Evolutionary conservation across 2,329 filamentous ascomycete genomes (phyloP).

Genomic region (Orbilia quercus): DNA sequence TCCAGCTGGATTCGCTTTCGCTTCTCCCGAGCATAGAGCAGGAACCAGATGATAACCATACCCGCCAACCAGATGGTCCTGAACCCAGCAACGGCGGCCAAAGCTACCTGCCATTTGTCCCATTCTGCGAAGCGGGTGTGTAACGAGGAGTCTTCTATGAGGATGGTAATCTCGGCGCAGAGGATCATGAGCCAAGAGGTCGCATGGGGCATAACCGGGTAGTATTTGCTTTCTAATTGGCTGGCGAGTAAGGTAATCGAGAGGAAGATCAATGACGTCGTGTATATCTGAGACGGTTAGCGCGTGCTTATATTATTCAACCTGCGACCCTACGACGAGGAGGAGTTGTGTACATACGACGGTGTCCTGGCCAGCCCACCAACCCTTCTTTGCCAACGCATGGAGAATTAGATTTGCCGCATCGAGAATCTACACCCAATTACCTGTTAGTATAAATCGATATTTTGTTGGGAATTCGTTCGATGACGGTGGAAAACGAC

Average conservation of each 20-base stretch:
- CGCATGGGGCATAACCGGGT: conserved; percentile 82
- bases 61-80: conserved; percentile 55
- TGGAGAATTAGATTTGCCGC: conserved; percentile 78
- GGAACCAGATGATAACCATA: conserved; percentile 59
- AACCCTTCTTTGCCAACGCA: conserved; percentile 74
- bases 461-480: too few relatives aligned
- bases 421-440: conserved; percentile 69
- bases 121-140: conserved; percentile 66
- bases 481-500: too few relatives aligned
- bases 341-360: conserved; percentile 40
- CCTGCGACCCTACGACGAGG: conserved; percentile 22
- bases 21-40: conserved; percentile 52
- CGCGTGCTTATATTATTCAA: conserved; percentile 56
- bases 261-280: conserved; percentile 77
- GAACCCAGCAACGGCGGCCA: conserved; percentile 60
- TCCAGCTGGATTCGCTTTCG: conserved; percentile 59
- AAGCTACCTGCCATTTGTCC: conserved; percentile 61
- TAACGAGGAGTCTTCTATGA: conserved; percentile 75
- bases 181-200: conserved; percentile 80
- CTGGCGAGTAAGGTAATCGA: conserved; percentile 81
- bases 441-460: too few relatives aligned
- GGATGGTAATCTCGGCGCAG: conserved; percentile 77
- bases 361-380: conserved; percentile 79
- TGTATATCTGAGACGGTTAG: conserved; percentile 59
- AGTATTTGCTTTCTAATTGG: conserved; percentile 82